Base-by-base conservation (phyloP, 352 stramenopile species). In the Aphanomyces invadans region DNA sequence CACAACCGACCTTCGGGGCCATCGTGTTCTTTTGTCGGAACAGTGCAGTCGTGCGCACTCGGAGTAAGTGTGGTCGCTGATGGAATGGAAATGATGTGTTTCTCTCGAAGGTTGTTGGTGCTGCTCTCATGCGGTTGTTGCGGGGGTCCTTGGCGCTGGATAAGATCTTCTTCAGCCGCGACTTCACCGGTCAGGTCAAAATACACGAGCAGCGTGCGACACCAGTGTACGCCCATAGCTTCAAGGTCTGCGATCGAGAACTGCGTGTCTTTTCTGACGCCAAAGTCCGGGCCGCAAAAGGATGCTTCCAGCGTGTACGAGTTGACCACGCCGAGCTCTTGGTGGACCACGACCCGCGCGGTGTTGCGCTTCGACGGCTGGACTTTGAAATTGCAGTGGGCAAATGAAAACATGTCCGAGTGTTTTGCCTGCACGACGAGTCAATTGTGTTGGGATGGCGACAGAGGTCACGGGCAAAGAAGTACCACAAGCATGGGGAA, bases 241-340 rank as follows among this genome's bases (percentile, higher is more conserved):
- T 92, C 82, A 0, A 92, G 71, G 31, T 92, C 80, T 61, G 66
- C 77, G 4, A 77, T 86, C 17, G 81, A 89, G 48, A 92, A 90
- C 64, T 92, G 84, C 9, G 81, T 90, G 59, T 89, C 76, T 36
- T 83, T 88, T 11, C 69, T 68, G 0, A 70, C 48, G 0, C 86
- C 86, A 73, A 91, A 89, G 68, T 92, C 79, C 1, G 81, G 75
- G 0, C 87, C 87, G 65, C 87, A 95, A 70, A 97, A 97, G 29
- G 88, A 95, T 2, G 87, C 89, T 65, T 97, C 90, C 2, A 97
- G 78, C 7, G 88, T 97, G 74, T 91, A 97, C 70, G 75, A 90
- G 72, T 90, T 88, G 52, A 79, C 77, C 17, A 97, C 78, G 2
- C 85, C 81, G 0, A 96, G 72, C 52, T 96, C 90, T 49, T 92